phyloP scores from a whole-genome alignment of 495 filamentous ascomycete genomes.

The Penicillium coprophilum region DNA sequence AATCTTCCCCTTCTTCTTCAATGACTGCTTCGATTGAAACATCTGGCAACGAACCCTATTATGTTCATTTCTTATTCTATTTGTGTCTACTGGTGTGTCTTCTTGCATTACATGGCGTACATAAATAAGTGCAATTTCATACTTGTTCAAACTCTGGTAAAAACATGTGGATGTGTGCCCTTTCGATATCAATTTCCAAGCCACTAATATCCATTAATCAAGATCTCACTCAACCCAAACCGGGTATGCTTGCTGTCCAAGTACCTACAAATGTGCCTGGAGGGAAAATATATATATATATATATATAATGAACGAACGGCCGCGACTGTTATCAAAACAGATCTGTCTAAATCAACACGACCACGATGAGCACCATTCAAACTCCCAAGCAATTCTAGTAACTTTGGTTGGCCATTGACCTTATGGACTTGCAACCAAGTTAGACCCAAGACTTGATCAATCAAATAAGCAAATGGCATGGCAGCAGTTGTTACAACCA shows the following conservation, averaged over 20 bases:
- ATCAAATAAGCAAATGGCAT: background rate
- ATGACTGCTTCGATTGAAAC: conserved; percentile 14
- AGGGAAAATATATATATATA: too few species aligned
- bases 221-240: background rate
- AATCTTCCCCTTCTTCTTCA: conserved; percentile 1
- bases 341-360: background rate
- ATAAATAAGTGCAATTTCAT: conserved; percentile 21
- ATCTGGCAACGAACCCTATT: conserved; percentile 14
- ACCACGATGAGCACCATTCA: background rate
- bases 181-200: background rate
- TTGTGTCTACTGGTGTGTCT: conserved; percentile 20
- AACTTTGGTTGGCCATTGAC: background rate
- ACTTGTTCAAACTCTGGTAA: background rate
- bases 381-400: background rate
- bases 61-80: conserved; percentile 6
- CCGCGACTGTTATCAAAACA: conserved; percentile 3
- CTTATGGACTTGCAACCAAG: background rate
- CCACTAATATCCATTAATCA: background rate
- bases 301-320: conserved; percentile 5
- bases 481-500: background rate
- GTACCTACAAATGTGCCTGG: background rate
- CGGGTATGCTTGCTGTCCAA: background rate
- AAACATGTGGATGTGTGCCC: background rate
- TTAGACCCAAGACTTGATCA: background rate
- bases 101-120: conserved; percentile 33